These are phyloP conservation scores for Wickerhamomyces alni DNA, from an alignment of 805 yeast species.

Conservation along the genomic window DNA sequence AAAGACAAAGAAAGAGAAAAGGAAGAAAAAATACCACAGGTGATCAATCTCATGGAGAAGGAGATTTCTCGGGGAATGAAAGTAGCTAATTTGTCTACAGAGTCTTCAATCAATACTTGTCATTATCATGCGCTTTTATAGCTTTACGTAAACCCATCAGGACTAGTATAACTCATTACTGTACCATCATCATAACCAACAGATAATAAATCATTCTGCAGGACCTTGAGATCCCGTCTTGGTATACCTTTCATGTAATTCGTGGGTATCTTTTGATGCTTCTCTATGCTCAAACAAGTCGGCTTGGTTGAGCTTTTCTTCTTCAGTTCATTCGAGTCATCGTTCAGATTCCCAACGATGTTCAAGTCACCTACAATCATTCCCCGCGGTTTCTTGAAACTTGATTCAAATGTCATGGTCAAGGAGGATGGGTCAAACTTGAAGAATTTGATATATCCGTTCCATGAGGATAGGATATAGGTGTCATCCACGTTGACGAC, in stretches of 20 bases:
- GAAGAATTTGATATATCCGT: conserved; percentile 37
- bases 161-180: conserved; percentile 31
- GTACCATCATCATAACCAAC: conserved; percentile 54
- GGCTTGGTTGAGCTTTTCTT: conserved; percentile 21
- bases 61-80: neutral
- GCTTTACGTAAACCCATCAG: neutral
- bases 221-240: conserved; percentile 20
- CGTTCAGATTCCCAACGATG: conserved; percentile 22
- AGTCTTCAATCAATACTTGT: too few relatives aligned
- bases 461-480: conserved; percentile 43
- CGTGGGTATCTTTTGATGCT: conserved; percentile 1
- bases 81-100: too few relatives aligned
- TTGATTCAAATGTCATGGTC: conserved; percentile 12
- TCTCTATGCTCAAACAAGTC: conserved; percentile 20
- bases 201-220: conserved; percentile 28
- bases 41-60: conserved; percentile 1
- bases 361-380: conserved; percentile 23
- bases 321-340: conserved; percentile 20
- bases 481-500: conserved; percentile 18
- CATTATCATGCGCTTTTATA: neutral
- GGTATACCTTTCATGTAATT: conserved; percentile 1
- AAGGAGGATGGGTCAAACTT: conserved; percentile 9
- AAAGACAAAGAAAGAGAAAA: neutral
- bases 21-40: conserved; percentile 2
- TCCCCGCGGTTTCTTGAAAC: conserved; percentile 20